Evolutionary conservation across 2,329 filamentous ascomycete species (phyloP), one percentile per base, ranked within the genome.

Genomic region (Talaromyces islandicus): DNA sequence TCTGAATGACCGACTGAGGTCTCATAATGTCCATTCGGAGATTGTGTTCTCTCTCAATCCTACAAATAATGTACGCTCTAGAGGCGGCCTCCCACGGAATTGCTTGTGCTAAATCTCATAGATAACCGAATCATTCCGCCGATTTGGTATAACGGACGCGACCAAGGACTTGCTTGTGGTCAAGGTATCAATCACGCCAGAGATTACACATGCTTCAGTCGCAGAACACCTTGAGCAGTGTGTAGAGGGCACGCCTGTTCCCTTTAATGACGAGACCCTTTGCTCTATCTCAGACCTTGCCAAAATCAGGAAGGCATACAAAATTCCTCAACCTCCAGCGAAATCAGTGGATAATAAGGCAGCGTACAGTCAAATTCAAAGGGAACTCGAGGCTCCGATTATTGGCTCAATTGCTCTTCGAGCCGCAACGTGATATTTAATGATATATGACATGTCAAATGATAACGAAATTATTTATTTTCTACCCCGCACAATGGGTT

Each of bases 61-160:
- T 0, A 92, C 89, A 64, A 93, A 91, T 72, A 96, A 96, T 73
- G 90, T 91, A 73, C 61, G 79, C 66, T 1, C 19, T 21, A n/a
- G 30, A 24, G 21, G n/a, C 3, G 27, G 46, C n/a, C 48, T 52
- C 7, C 51, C 11, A 11, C 14, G 14, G 30, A 21, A 24, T 14
- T n/a, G 10, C 14, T 11, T 7, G 21, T 53, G 19, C 57, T 35
- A 38, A 3, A 35, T 12, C 4, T 43, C 46, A 6, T 24, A 59
- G 91, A 97, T 99, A 69, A 85, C 91, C 56, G 92, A 97, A 67
- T 88, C 92, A 0, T 97, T 97, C 75, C 88, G 91, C 32, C 88
- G 88, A 58, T 96, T 94, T 70, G 94, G 94, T 54, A 87, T 97
- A 60, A 80, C 84, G 0, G 85, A 90, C 12, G 77, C 80, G 11